Base-by-base conservation (phyloP, 1,284 basidiomycete genomes). In the Fistulinella staudtii region DNA sequence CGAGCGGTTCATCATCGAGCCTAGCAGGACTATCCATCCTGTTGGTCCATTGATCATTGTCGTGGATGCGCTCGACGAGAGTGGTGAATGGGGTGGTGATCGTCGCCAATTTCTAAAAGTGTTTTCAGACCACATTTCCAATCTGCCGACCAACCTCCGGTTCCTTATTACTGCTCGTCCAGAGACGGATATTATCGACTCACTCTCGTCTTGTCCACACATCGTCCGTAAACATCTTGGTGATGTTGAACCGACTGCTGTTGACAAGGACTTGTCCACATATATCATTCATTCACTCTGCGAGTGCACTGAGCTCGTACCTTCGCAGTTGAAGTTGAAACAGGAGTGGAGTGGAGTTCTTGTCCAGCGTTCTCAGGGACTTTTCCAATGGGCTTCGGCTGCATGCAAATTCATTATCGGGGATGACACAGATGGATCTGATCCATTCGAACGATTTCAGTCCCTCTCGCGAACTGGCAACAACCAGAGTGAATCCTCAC, bases 331-430 rank as follows among this genome's bases (percentile, higher is more conserved):
- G 11, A 42, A 39, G 43, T 31, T 39, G 1, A 20, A 34, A n/a
- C 30, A 43, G 9, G 24, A 36, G 9, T 43, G 44, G 44, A 25
- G 44, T 31, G 28, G 4, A 10, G 17, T 43, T 1, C 40, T 46
- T 15, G 44, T 36, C 4, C 13, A 11, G 2, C 40, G 22, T 8
- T 46, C 35, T n/a, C 35, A 24, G 15, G 5, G 22, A 23, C 35
- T 36, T 24, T 36, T 36, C 22, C 35, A 36, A 5, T 36, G 33
- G 41, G 41, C 39, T 13, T 42, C 21, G 1, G 33, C 31, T 3
- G 35, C 35, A 8, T 36, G 35, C 8, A 8, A n/a, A 15, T 36
- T 36, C 10, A 24, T 36, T 9, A 24, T 1, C 9, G 20, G 22
- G 8, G 22, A 36, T 18, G 35, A 36, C 15, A 23, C 14, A 23